Conservation (phyloP, 2,329 filamentous ascomycete genomes). For the Colletotrichum ledebouriae region DNA sequence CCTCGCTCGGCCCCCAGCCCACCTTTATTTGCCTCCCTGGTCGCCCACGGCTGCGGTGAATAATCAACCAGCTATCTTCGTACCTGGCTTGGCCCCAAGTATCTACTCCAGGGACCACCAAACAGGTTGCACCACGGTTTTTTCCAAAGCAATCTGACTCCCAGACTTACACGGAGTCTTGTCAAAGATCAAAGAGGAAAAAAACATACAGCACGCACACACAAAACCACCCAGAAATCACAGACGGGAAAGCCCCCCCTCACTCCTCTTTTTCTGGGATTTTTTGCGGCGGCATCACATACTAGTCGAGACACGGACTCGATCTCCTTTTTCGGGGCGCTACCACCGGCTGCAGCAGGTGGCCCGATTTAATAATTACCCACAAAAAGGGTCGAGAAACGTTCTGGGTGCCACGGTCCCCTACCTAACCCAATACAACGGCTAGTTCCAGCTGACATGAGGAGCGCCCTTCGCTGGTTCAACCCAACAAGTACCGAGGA, state of each 20-base stretch:
- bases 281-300: constrained; percentile 26
- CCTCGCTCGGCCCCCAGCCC: constrained; percentile 33
- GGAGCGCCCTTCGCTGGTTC: constrained; percentile 44
- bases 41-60: constrained; percentile 23
- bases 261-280: constrained; percentile 12
- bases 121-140: background rate
- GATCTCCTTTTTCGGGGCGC: constrained; percentile 42
- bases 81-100: background rate
- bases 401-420: constrained; percentile 42
- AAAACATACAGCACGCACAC: no score
- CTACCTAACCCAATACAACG: constrained; percentile 42
- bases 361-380: constrained; percentile 43
- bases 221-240: background rate
- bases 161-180: background rate
- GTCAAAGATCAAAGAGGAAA: no score
- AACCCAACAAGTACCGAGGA: constrained; percentile 45
- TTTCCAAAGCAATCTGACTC: background rate
- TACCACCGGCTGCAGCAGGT: constrained; percentile 41
- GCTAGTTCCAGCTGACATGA: constrained; percentile 43
- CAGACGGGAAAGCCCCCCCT: background rate
- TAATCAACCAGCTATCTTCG: background rate
- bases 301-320: constrained; percentile 41
- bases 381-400: constrained; percentile 44
- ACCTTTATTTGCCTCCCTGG: constrained; percentile 40
- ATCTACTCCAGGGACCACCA: background rate